A percentile compares a stretch with the other conserved stretches of the same genome.
Conservation (phyloP, 768 basidiomycete species). For the Pisolithus sp. region DNA sequence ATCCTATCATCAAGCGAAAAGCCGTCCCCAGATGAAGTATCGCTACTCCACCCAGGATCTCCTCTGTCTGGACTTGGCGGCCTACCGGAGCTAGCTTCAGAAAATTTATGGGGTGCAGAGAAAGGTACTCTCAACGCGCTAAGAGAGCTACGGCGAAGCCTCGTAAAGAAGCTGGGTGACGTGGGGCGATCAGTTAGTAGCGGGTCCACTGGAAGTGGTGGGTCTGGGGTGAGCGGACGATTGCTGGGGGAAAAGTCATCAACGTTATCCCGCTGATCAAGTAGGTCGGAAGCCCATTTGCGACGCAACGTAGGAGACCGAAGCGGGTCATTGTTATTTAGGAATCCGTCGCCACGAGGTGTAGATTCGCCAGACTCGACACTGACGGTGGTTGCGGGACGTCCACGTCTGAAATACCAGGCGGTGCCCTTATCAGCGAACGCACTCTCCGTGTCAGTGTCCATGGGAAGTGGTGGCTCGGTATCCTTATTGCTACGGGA, state of each 20-base stretch:
- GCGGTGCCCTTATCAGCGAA: constrained; percentile 48
- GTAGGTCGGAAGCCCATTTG: constrained; percentile 42
- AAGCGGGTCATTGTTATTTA: constrained; percentile 30
- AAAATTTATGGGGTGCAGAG: constrained; percentile 18
- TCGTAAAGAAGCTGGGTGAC: constrained; percentile 34
- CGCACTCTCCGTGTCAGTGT: constrained; percentile 74
- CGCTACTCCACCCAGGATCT: constrained; percentile 49
- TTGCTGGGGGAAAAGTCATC: constrained; percentile 2
- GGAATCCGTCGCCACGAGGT: constrained; percentile 24
- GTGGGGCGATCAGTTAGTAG: constrained; percentile 10
- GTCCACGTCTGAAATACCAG: constrained; percentile 50
- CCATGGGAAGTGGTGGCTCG: constrained; percentile 60
- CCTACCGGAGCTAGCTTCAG: constrained; percentile 15
- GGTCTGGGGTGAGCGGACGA: not conserved
- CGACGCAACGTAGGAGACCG: constrained; percentile 38
- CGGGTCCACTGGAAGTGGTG: not conserved
- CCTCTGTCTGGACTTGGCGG: constrained; percentile 25
- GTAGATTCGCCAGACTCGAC: constrained; percentile 30
- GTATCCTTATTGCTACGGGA: constrained; percentile 26
- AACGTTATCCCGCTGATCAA: constrained; percentile 23
- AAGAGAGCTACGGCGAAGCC: constrained; percentile 40
- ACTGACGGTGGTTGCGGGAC: constrained; percentile 18
- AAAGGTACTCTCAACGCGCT: constrained; percentile 37
- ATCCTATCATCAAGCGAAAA: constrained; percentile 13
- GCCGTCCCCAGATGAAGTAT: constrained; percentile 51